Evolutionary conservation across 208 protist genomes (phyloP).

Genomic region (Phytomonas sp.): DNA sequence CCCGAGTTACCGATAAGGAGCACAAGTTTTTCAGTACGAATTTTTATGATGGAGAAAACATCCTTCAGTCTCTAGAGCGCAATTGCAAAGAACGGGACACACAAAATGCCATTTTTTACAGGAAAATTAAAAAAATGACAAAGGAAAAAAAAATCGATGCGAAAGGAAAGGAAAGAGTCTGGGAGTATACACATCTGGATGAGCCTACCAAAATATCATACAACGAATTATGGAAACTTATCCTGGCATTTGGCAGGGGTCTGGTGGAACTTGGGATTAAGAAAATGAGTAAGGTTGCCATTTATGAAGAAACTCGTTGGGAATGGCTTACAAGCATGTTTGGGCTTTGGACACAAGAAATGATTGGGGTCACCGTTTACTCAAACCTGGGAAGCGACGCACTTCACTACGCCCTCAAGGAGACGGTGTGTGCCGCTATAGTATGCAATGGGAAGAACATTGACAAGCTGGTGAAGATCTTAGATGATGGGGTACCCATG

Average conservation of each 20-base stretch:
- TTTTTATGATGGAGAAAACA: constrained; percentile 32
- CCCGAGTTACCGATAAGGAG: constrained; percentile 36
- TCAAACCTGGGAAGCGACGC: constrained; percentile 79
- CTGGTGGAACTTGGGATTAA: constrained; percentile 39
- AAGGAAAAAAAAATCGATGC: constrained; percentile 38
- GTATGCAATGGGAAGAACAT: constrained; percentile 73
- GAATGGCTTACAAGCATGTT: constrained; percentile 71
- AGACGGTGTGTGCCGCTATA: constrained; percentile 59
- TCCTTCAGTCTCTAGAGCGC: constrained; percentile 31
- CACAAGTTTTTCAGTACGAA: constrained; percentile 25
- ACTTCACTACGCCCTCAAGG: constrained; percentile 68
- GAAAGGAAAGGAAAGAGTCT: constrained; percentile 37
- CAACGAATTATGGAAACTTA: constrained; percentile 34
- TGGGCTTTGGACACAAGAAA: constrained; percentile 60
- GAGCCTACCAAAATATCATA: constrained; percentile 51
- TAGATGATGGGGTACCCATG: constrained; percentile 17
- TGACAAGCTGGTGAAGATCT: constrained; percentile 22
- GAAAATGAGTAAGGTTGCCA: constrained; percentile 29
- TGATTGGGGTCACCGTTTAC: constrained; percentile 73
- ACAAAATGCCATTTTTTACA: constrained; percentile 40
- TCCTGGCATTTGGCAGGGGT: constrained; percentile 52
- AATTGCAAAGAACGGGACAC: constrained; percentile 21
- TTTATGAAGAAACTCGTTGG: constrained; percentile 87
- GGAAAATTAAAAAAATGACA: constrained; percentile 29
- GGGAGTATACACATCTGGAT: constrained; percentile 39